Evolutionary conservation across 768 basidiomycete genomes (phyloP).

Genomic region (Vishniacozyma victoriae): DNA sequence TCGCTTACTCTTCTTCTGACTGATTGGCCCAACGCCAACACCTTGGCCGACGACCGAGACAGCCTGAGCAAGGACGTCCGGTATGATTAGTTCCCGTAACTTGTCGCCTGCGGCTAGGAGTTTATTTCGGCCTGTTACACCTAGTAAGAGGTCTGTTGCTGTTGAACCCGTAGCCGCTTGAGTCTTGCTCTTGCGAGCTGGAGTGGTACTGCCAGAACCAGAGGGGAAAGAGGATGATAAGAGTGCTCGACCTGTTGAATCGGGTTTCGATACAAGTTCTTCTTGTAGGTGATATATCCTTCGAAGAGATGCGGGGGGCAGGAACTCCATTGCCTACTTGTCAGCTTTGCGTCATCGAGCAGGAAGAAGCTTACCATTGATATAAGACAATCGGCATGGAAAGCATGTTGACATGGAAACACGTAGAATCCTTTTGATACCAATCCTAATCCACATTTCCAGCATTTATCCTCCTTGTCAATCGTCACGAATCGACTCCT

Average conservation of each 20-base stretch:
- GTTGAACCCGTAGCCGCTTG: constrained; percentile 26
- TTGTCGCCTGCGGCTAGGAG: constrained; percentile 83
- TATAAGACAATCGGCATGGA: constrained; percentile 97
- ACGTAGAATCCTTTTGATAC: constrained; percentile 92
- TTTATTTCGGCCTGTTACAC: constrained; percentile 50
- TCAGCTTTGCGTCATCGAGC: constrained; percentile 1
- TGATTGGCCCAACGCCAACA: constrained; percentile 48
- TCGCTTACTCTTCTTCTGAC: constrained; percentile 50
- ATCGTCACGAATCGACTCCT: constrained; percentile 87
- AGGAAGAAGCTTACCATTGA: constrained; percentile 62
- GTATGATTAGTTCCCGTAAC: constrained; percentile 83
- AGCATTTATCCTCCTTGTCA: constrained; percentile 78
- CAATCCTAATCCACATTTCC: constrained; percentile 67
- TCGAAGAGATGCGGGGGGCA: constrained; percentile 73
- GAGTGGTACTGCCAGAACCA: constrained; percentile 18
- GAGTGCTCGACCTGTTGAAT: constrained; percentile 20
- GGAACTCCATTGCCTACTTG: constrained; percentile 78
- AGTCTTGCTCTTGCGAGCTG: constrained; percentile 7
- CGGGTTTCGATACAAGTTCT: constrained; percentile 60
- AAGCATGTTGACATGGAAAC: constrained; percentile 94
- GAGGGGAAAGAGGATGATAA: constrained; percentile 31
- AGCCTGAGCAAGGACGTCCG: constrained; percentile 80
- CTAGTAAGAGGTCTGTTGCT: constrained; percentile 39
- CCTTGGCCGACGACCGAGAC: constrained; percentile 53
- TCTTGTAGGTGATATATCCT: constrained; percentile 79